phyloP scores from a whole-genome alignment of 2,329 filamentous ascomycete species.

The Pestalotiopsis sp. region DNA sequence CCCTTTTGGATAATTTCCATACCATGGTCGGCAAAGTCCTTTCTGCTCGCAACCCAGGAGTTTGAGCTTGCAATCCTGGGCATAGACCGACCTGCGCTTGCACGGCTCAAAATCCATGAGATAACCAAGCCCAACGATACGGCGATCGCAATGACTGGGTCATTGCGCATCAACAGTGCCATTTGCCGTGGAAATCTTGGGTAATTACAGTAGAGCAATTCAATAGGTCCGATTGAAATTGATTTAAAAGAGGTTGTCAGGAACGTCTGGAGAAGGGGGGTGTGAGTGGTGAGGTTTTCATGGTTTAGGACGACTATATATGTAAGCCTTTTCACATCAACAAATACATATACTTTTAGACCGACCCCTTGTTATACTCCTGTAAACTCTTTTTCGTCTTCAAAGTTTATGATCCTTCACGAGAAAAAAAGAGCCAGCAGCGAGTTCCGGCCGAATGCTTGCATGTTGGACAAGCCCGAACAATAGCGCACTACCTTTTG shows the following conservation, averaged over 20 bases:
- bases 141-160: not conserved
- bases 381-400: too few species aligned
- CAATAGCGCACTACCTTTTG: fast-evolving
- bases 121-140: not conserved
- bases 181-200: not conserved
- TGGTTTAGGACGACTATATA: too few species aligned
- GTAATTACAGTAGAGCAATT: not conserved
- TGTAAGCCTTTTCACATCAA: too few species aligned
- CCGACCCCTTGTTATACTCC: too few species aligned
- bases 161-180: not conserved
- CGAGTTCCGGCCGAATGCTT: not conserved
- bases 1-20: not conserved
- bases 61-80: not conserved
- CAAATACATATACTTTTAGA: too few species aligned
- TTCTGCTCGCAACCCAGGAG: not conserved
- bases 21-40: not conserved
- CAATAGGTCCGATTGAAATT: not conserved
- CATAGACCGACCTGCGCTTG: not conserved
- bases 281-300: too few species aligned
- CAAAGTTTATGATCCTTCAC: not conserved
- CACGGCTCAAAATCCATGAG: not conserved
- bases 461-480: not conserved
- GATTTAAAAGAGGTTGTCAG: too few species aligned
- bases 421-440: not conserved
- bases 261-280: too few species aligned